phyloP scores from a whole-genome alignment of 169 alveolate genomes.

The Babesia sp. region DNA sequence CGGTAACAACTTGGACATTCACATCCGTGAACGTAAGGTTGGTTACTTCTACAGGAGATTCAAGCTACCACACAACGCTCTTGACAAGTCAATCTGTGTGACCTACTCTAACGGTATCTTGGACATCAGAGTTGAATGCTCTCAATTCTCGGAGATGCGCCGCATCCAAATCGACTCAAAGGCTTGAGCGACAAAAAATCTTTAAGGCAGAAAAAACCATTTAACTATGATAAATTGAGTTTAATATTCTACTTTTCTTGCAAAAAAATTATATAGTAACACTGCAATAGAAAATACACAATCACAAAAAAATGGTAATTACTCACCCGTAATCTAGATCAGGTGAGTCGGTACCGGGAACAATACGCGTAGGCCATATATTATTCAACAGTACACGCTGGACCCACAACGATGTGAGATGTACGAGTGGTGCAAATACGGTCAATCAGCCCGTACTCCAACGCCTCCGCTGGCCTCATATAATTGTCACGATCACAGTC shows the following conservation, averaged over 20 bases:
- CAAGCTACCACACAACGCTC: constrained; percentile 78
- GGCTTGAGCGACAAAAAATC: constrained; percentile 1
- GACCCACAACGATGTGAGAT: constrained; percentile 2
- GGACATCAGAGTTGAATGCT: constrained; percentile 51
- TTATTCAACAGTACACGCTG: background rate
- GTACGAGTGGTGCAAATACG: constrained; percentile 68
- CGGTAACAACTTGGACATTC: constrained; percentile 76
- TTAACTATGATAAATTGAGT: too few relatives aligned
- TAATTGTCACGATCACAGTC: constrained; percentile 82
- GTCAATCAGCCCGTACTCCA: constrained; percentile 81
- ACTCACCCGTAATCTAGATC: too few relatives aligned
- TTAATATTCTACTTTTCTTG: too few relatives aligned
- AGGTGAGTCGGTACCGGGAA: too few relatives aligned
- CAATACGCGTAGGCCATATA: too few relatives aligned
- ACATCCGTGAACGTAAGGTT: constrained; percentile 77
- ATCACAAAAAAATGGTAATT: too few relatives aligned
- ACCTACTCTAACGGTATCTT: constrained; percentile 73
- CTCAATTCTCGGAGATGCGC: constrained; percentile 61
- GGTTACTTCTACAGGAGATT: constrained; percentile 79
- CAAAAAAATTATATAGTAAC: too few relatives aligned
- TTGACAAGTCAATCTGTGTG: constrained; percentile 73
- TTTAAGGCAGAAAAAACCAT: too few relatives aligned
- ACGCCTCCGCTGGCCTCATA: constrained; percentile 84
- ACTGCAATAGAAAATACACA: too few relatives aligned
- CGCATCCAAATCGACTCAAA: constrained; percentile 37